These are phyloP conservation scores for Aureobasidium sp. DNA, from an alignment of 2,329 filamentous ascomycete genomes.

Conservation along the genomic window DNA sequence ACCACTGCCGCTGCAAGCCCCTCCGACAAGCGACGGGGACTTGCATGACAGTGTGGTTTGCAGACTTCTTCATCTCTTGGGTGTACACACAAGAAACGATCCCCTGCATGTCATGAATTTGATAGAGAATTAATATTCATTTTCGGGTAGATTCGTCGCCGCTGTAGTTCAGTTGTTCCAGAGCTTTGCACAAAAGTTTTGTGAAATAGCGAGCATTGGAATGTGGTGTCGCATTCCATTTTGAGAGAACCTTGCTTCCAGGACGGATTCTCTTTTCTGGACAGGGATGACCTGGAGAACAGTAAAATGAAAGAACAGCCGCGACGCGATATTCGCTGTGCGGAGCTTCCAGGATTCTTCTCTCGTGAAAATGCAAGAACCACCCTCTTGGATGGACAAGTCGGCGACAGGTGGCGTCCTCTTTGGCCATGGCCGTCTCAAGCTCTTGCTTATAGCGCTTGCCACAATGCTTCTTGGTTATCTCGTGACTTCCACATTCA, in stretches of 20 bases:
- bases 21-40: slow-evolving; percentile 7
- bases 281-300: neutral
- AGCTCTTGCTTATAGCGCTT: slow-evolving; percentile 18
- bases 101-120: slow-evolving; percentile 4
- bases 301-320: neutral
- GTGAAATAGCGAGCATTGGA: neutral
- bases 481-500: slow-evolving; percentile 22
- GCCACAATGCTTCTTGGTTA: slow-evolving; percentile 25
- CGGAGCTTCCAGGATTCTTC: neutral
- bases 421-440: slow-evolving; percentile 18
- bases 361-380: slow-evolving; percentile 9
- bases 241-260: slow-evolving; percentile 5
- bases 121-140: slow-evolving; percentile 3
- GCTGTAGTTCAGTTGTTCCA: neutral
- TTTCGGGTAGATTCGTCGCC: neutral
- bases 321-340: neutral
- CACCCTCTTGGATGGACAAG: slow-evolving; percentile 10
- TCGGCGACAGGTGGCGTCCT: neutral
- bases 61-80: slow-evolving; percentile 10
- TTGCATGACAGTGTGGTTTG: slow-evolving; percentile 12
- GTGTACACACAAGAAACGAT: neutral
- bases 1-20: slow-evolving; percentile 8
- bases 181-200: neutral
- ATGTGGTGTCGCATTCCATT: slow-evolving; percentile 8
- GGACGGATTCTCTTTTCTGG: neutral